phyloP scores from a whole-genome alignment of 2,329 filamentous ascomycete genomes.

The Stachybotrys chartarum region DNA sequence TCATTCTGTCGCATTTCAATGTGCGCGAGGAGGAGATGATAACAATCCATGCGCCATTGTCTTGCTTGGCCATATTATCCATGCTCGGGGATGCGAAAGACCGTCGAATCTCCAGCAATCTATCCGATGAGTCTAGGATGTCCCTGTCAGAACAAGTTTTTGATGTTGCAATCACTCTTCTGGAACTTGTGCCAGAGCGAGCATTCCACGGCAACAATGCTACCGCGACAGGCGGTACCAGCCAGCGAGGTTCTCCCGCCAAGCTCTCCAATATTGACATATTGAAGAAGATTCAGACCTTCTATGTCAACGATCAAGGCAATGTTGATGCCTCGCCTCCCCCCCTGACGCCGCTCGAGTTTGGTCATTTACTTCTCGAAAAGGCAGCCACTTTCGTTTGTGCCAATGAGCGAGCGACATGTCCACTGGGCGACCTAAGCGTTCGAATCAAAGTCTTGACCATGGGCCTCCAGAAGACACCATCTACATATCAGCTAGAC shows the following conservation, averaged over 20 bases:
- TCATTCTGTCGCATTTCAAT: constrained; percentile 84
- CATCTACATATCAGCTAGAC: constrained; percentile 35
- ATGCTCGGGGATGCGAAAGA: constrained; percentile 51
- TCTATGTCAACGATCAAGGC: constrained; percentile 65
- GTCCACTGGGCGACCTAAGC: constrained; percentile 39
- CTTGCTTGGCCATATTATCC: constrained; percentile 50
- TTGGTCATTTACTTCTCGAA: constrained; percentile 57
- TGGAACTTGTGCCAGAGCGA: constrained; percentile 58
- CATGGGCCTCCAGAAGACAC: constrained; percentile 46
- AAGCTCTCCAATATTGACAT: constrained; percentile 37
- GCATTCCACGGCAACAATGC: constrained; percentile 40
- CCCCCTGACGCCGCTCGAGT: constrained; percentile 49
- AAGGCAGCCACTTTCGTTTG: constrained; percentile 49
- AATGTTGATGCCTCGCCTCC: constrained; percentile 55
- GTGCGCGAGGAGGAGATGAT: constrained; percentile 95
- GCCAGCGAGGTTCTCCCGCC: constrained; percentile 1
- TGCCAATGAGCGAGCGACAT: constrained; percentile 31
- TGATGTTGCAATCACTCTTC: constrained; percentile 46
- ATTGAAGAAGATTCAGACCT: constrained; percentile 53
- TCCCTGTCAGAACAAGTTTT: constrained; percentile 27
- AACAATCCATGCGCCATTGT: constrained; percentile 72
- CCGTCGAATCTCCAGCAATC: constrained; percentile 17
- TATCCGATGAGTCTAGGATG: constrained; percentile 24
- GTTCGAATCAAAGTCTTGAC: constrained; percentile 54
- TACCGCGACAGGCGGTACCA: constrained; percentile 1